Evolutionary conservation across 75 land plant species (phyloP), one percentile per base, ranked within the genome.

Genomic region (Pinus albicaulis): DNA sequence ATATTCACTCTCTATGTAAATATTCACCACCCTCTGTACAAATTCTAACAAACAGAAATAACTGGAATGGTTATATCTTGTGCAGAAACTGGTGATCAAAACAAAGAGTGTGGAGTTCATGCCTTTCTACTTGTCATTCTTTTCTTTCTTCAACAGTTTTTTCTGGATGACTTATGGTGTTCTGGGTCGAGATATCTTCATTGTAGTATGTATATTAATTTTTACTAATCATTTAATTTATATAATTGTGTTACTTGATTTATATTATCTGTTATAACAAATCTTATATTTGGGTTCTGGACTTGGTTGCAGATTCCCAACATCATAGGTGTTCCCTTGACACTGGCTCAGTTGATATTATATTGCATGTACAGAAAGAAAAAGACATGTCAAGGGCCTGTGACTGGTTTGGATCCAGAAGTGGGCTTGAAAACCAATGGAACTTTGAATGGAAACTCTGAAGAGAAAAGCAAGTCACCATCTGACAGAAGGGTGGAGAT

Each of bases 81-180:
- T 57, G 59, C 89, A 92, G 92, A 84, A 75, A 44, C 66, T 75
- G 58, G 94, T 92, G 56, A 87, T 87, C 13, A 68, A 12, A 36
- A 83, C 90, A 11, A 82, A 84, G 74, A 87, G 88, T 60, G 90
- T 87, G 52, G 74, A 86, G 63, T 89, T 80, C 76, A 89, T 92
- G 92, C 94, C 93, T 5, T 82, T 91, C 72, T 71, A 8, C 20
- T 81, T 89, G 25, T 89, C 92, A 19, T 60, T 92, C 11, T 68
- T 84, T n/a, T 24, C 26, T 55, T 90, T 92, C 66, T 23, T 76
- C 20, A 92, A 83, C 63, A 89, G 82, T 48, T 7, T 71, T 38
- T 72, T 81, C 3, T 92, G 94, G 92, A 76, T 77, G 34, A 20
- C 78, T 17, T 92, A 92, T 59, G 92, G 84, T 12, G 68, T 73